Evolutionary conservation across 2,329 filamentous ascomycete species (phyloP), one percentile per base, ranked within the genome.

Genomic region (Sclerotinia glacialis): DNA sequence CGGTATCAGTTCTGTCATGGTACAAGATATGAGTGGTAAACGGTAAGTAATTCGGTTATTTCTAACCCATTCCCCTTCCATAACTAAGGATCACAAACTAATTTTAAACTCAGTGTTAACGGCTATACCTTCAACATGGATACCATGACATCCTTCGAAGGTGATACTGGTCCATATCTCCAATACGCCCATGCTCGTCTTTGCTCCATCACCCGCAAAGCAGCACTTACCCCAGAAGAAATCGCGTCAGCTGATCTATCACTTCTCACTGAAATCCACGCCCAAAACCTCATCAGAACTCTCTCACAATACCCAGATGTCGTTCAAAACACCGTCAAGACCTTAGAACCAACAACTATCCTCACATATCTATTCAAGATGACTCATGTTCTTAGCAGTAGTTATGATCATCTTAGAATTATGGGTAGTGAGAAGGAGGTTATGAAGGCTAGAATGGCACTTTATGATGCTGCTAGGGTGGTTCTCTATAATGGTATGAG

Each of bases 21-120:
- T 97, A 26, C 94, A 98, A 79, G 95, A 98, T 76, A 97, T 98
- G 92, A 90, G 86, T 71, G 95, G 94, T 77, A 98, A 97, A 86
- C 86, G 91, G 89, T 89, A 79, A 71, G 84, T 74, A 4, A 31
- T 34, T 26, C 7, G 6, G 26, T 34, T 37, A 8, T 18, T 47
- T 23, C 8, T 18, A 11, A 21, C 21, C 42, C 44, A 4, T 5
- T n/a, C 16, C 3, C 37, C 40, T 61, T 46, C 23, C 40, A 14
- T 21, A 44, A 61, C 63, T 64, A 69, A 55, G 69, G 37, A 5
- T 52, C 12, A 11, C 12, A 14, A 53, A 49, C 65, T 53, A 47
- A 34, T 26, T 42, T 21, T 46, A 9, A 16, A 4, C 23, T 26
- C 34, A 83, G 86, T 74, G 84, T 86, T 77, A 86, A 86, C 78